Conservation (phyloP, 2,329 filamentous ascomycete species). For the Penicillium hesseltinei region DNA sequence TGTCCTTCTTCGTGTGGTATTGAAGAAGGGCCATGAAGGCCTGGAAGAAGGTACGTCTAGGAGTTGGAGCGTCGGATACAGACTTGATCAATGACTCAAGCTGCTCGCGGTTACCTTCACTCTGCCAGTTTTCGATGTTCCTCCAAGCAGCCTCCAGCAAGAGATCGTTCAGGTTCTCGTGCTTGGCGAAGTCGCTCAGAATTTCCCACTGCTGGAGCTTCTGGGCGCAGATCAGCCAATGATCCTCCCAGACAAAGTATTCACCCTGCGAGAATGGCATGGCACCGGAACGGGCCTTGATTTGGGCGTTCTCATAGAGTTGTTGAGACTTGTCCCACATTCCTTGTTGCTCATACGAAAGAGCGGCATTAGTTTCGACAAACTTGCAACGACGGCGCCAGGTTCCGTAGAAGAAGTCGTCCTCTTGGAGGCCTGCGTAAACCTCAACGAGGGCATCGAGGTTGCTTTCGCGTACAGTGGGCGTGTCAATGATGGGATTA, state of each 20-base stretch:
- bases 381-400: slow-evolving; percentile 95
- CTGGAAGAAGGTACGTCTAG: slow-evolving; percentile 92
- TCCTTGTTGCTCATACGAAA: slow-evolving; percentile 97
- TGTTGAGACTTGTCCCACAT: slow-evolving; percentile 99
- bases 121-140: slow-evolving; percentile 92
- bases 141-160: slow-evolving; percentile 95
- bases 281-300: slow-evolving; percentile 94
- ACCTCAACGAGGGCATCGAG: slow-evolving; percentile 93
- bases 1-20: slow-evolving; percentile 84
- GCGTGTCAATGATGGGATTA: slow-evolving; percentile 77
- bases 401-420: slow-evolving; percentile 95
- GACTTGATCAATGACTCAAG: slow-evolving; percentile 93
- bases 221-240: slow-evolving; percentile 96
- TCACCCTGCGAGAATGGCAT: slow-evolving; percentile 94
- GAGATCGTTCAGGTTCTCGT: slow-evolving; percentile 97
- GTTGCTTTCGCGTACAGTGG: slow-evolving; percentile 85
- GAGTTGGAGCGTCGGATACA: slow-evolving; percentile 95
- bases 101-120: slow-evolving; percentile 78
- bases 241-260: slow-evolving; percentile 99
- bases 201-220: slow-evolving; percentile 99
- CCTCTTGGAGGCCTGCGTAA: slow-evolving; percentile 86
- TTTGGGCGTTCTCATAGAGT: slow-evolving; percentile 93
- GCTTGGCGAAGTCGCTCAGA: slow-evolving; percentile 93
- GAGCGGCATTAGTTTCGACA: slow-evolving; percentile 92
- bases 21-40: slow-evolving; percentile 97